Conservation (phyloP, 805 yeast species). For the Saturnispora galanensis region DNA sequence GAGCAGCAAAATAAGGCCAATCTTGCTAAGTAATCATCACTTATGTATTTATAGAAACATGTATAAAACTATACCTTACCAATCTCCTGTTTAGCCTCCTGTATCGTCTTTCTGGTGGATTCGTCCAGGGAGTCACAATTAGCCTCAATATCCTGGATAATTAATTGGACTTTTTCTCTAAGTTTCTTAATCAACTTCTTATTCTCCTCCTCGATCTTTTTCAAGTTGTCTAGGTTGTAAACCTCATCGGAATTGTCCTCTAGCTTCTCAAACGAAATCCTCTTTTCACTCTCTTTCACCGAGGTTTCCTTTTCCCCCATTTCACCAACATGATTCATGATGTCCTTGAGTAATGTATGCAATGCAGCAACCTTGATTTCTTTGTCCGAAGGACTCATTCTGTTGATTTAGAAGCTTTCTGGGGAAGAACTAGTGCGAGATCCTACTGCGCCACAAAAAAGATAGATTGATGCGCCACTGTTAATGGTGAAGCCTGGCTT, state of each 20-base stretch:
- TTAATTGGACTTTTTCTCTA: constrained; percentile 16
- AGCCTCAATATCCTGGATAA: constrained; percentile 17
- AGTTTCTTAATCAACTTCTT: constrained; percentile 22
- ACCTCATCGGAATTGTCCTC: constrained; percentile 18
- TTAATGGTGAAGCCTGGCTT: too few species aligned
- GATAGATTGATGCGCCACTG: background rate
- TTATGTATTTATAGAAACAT: background rate
- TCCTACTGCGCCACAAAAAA: background rate
- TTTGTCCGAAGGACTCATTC: constrained; percentile 56
- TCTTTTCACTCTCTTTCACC: constrained; percentile 18
- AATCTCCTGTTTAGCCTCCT: constrained; percentile 16
- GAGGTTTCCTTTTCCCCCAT: constrained; percentile 22
- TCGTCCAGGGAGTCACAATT: constrained; percentile 13
- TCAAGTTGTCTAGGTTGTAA: constrained; percentile 1
- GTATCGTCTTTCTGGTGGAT: constrained; percentile 11
- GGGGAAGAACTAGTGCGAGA: background rate
- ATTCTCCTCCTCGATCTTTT: constrained; percentile 22
- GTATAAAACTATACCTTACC: background rate
- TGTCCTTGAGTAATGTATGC: constrained; percentile 60
- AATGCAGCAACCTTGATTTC: constrained; percentile 67
- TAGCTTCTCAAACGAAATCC: constrained; percentile 12
- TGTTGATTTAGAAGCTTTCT: background rate
- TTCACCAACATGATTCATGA: constrained; percentile 49
- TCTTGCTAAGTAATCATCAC: constrained; percentile 5
- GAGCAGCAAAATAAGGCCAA: constrained; percentile 25